Percentiles rank a stretch among this genome's conserved stretches.
These are phyloP conservation scores for Tricholoma terreum DNA, from an alignment of 768 basidiomycete species.

Conservation along the genomic window DNA sequence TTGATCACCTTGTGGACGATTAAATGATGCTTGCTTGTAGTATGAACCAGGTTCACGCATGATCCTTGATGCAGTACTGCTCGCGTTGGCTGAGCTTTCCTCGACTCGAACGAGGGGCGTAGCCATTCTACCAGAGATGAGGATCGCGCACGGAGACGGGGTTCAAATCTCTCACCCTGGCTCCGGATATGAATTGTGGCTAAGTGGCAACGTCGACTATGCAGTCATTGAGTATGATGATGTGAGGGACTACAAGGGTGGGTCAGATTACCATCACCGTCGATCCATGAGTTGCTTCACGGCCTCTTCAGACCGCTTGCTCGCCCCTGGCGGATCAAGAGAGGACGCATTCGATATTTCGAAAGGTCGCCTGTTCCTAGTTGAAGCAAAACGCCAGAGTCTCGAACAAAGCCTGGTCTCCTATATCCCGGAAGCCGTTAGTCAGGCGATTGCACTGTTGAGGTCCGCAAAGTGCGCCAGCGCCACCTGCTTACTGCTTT, in stretches of 20 bases:
- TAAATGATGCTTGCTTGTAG: conserved; percentile 18
- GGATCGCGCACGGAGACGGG: conserved; percentile 20
- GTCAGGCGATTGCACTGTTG: conserved; percentile 28
- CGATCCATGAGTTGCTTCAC: conserved; percentile 10
- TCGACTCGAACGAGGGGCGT: conserved; percentile 15
- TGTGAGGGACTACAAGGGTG: conserved; percentile 21
- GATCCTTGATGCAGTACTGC: conserved; percentile 30
- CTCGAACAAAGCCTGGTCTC: conserved; percentile 13
- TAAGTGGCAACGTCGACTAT: conserved; percentile 28
- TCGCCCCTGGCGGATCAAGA: conserved; percentile 23
- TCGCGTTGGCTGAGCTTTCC: conserved; percentile 24
- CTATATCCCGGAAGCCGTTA: conserved; percentile 28
- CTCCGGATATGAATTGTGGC: conserved; percentile 25
- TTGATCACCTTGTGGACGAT: conserved; percentile 13
- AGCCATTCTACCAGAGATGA: conserved; percentile 29
- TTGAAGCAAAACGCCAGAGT: conserved; percentile 24
- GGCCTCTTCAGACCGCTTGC: conserved; percentile 21
- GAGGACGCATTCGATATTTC: conserved; percentile 21
- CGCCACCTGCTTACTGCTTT: conserved; percentile 11
- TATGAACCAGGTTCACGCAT: conserved; percentile 25
- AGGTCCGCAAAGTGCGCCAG: conserved; percentile 23
- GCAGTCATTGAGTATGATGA: conserved; percentile 24
- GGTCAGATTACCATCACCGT: conserved; percentile 12
- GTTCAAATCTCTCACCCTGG: conserved; percentile 19
- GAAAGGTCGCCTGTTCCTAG: conserved; percentile 23